Evolutionary conservation across 495 filamentous ascomycete genomes (phyloP).

Genomic region (Aspergillus cavernicola): DNA sequence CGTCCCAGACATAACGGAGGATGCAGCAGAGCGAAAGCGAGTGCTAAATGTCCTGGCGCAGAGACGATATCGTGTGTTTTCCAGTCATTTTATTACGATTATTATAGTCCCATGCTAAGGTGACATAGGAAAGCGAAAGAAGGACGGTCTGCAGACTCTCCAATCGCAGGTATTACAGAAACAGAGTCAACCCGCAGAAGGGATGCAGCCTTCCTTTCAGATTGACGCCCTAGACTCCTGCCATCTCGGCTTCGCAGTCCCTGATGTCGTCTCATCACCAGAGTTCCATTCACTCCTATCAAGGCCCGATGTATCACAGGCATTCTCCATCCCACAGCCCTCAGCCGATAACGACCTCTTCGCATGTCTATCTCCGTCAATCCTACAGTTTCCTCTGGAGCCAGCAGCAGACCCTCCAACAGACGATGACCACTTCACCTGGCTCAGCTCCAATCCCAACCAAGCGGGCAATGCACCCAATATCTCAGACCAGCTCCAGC

Average conservation of each 20-base stretch:
- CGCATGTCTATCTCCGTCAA: background rate
- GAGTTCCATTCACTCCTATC: background rate
- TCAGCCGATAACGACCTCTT: background rate
- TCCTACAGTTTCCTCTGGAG: background rate
- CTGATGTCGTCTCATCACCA: background rate
- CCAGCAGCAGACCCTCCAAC: background rate
- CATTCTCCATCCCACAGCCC: background rate
- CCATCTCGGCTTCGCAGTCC: background rate
- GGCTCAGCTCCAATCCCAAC: background rate
- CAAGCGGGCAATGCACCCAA: background rate
- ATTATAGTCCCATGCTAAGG: background rate
- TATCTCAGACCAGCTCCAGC: conserved; percentile 22
- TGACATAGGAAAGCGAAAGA: conserved; percentile 15
- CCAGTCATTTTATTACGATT: background rate
- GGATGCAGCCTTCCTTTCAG: too few relatives aligned
- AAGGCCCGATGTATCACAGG: background rate
- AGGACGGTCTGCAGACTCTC: conserved; percentile 14
- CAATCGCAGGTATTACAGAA: conserved; percentile 10
- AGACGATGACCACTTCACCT: background rate
- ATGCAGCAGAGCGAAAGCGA: conserved; percentile 44
- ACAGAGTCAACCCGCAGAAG: background rate
- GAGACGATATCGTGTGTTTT: conserved; percentile 44
- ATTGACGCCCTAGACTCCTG: too few relatives aligned
- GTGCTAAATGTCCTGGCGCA: conserved; percentile 49
- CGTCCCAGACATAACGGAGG: conserved; percentile 22